Conservation (phyloP, 176 grass and related monocot species). For the Zoysia pacifica region DNA sequence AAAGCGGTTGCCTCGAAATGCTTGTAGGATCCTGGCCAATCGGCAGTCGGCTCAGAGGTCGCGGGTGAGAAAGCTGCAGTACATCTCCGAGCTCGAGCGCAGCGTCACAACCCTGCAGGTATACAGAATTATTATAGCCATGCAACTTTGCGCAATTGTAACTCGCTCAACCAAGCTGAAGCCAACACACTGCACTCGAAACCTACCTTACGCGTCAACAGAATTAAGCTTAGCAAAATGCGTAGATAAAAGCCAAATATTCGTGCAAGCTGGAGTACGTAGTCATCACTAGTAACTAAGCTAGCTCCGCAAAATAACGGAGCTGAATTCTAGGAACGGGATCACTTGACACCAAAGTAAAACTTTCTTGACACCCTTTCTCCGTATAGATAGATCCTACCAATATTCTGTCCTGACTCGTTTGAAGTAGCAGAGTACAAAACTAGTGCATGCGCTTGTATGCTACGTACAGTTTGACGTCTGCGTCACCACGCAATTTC, state of each 20-base stretch:
- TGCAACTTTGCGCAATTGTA: neutral
- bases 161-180: neutral
- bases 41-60: conserved; percentile 98
- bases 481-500: neutral
- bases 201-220: neutral
- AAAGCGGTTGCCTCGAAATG: neutral
- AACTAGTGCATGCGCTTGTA: neutral
- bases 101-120: conserved; percentile 96
- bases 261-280: no score
- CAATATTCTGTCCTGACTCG: neutral
- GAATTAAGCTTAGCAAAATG: neutral
- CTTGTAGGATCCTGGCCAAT: conserved; percentile 76
- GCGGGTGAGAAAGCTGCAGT: conserved; percentile 96
- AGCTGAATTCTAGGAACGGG: neutral
- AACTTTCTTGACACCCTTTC: neutral
- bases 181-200: neutral
- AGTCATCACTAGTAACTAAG: no score
- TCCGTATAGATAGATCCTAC: conserved; percentile 27
- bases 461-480: neutral
- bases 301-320: neutral
- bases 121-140: neutral
- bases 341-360: neutral
- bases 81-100: conserved; percentile 97
- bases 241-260: neutral
- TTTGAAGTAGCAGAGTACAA: neutral